These are phyloP conservation scores for Lecanoromycetidae sp. DNA, from an alignment of 2,329 filamentous ascomycete genomes.

Conservation along the genomic window DNA sequence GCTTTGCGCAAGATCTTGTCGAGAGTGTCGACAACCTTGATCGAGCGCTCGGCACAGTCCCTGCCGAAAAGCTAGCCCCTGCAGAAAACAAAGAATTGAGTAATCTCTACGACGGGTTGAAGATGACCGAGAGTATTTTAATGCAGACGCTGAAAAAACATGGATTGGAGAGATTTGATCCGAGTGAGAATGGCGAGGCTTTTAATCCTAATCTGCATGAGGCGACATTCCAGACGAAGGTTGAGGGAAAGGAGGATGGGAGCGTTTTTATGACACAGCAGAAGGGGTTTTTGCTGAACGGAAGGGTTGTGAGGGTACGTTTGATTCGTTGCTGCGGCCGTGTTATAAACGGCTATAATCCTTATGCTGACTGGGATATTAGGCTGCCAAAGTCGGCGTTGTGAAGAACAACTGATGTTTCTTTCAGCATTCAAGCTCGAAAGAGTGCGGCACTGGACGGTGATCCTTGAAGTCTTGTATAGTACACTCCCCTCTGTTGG, in stretches of 20 bases:
- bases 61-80: conserved; percentile 42
- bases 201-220: conserved; percentile 97
- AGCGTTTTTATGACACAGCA: conserved; percentile 85
- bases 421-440: neutral
- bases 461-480: neutral
- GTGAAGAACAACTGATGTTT: conserved; percentile 64
- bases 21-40: conserved; percentile 97
- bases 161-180: conserved; percentile 80
- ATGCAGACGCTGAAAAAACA: conserved; percentile 86
- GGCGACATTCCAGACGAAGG: conserved; percentile 85
- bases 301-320: conserved; percentile 61
- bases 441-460: neutral
- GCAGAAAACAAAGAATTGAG: conserved; percentile 54
- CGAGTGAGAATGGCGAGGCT: conserved; percentile 56
- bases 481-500: neutral
- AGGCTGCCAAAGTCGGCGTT: conserved; percentile 87
- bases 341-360: neutral
- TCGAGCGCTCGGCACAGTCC: conserved; percentile 71
- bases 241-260: conserved; percentile 78
- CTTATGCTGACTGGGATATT: conserved; percentile 7
- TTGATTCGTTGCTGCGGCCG: neutral
- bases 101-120: conserved; percentile 75
- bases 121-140: conserved; percentile 88
- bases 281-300: conserved; percentile 92
- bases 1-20: conserved; percentile 87